A percentile compares a stretch with the other conserved stretches of the same genome.
phyloP scores from a whole-genome alignment of 768 basidiomycete genomes.

The Cystofilobasidium macerans region DNA sequence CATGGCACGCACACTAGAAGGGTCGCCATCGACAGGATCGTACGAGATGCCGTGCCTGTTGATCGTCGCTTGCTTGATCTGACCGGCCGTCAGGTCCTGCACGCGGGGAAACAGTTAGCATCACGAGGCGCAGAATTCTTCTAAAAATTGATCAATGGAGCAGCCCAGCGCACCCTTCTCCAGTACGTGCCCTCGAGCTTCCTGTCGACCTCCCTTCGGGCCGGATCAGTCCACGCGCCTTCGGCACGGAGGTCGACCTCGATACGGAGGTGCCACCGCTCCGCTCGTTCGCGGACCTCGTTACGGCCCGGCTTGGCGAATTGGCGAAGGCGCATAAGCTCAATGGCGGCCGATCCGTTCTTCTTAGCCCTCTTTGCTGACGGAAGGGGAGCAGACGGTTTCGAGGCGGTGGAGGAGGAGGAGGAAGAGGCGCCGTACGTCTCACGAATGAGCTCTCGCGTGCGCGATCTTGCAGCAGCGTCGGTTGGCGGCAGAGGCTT shows the following conservation, averaged over 20 bases:
- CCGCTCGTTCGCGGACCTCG: slow-evolving; percentile 8
- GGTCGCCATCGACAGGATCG: background rate
- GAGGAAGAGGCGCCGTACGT: background rate
- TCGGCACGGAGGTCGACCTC: slow-evolving; percentile 3
- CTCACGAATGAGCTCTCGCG: background rate
- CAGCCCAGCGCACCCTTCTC: background rate
- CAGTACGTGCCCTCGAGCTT: slow-evolving; percentile 14
- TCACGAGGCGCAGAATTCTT: too few relatives aligned
- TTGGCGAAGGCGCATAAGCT: slow-evolving; percentile 8
- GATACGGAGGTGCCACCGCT: slow-evolving; percentile 6
- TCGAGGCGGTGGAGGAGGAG: background rate
- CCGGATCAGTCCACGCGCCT: background rate
- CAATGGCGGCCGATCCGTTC: slow-evolving; percentile 1
- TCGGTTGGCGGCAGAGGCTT: background rate
- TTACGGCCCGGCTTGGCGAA: slow-evolving; percentile 2
- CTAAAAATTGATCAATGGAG: too few relatives aligned
- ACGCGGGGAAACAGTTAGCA: background rate
- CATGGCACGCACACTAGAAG: background rate
- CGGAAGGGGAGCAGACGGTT: background rate
- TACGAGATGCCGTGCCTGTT: background rate
- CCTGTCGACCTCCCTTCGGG: background rate
- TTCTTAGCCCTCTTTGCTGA: background rate
- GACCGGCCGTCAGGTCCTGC: slow-evolving; percentile 13
- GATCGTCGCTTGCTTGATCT: background rate
- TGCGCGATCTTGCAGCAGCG: background rate